Percentiles rank a stretch among this genome's conserved stretches.
Evolutionary conservation across 2,329 filamentous ascomycete genomes (phyloP).

Genomic region (Scolecobasidium constrictum): DNA sequence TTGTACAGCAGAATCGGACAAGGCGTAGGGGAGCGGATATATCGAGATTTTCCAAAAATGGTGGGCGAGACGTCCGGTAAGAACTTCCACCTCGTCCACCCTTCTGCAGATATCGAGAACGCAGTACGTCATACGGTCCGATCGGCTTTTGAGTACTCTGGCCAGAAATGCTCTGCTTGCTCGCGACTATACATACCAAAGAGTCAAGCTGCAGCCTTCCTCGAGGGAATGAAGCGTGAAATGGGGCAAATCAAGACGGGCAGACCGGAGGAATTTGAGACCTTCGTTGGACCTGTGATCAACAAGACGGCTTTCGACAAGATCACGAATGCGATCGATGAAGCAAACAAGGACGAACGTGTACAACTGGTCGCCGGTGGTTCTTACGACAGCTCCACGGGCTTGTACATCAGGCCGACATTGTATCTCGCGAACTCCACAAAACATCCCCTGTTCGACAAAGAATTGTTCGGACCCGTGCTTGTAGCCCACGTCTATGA

Average conservation of each 20-base stretch:
- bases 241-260: constrained; percentile 16
- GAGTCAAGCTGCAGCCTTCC: constrained; percentile 25
- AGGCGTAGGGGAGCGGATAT: constrained; percentile 20
- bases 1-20: constrained; percentile 24
- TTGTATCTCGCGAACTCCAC: constrained; percentile 33
- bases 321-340: constrained; percentile 35
- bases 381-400: constrained; percentile 25
- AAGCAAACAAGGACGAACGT: constrained; percentile 30
- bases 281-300: constrained; percentile 41
- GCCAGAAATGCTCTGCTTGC: constrained; percentile 42
- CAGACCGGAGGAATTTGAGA: constrained; percentile 17
- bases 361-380: constrained; percentile 36
- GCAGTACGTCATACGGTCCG: constrained; percentile 37
- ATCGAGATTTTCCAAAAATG: constrained; percentile 31
- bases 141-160: constrained; percentile 40
- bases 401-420: constrained; percentile 32
- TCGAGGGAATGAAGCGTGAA: not conserved
- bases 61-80: constrained; percentile 43
- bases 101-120: constrained; percentile 35
- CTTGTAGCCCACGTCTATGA: constrained; percentile 38
- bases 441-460: constrained; percentile 33
- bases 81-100: constrained; percentile 42
- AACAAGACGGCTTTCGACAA: constrained; percentile 36
- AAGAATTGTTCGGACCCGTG: constrained; percentile 40
- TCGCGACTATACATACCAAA: constrained; percentile 28